Evolutionary conservation across 345 rosid species (phyloP), one percentile per base, ranked within the genome.

Genomic region (Euphorbia lathyris): DNA sequence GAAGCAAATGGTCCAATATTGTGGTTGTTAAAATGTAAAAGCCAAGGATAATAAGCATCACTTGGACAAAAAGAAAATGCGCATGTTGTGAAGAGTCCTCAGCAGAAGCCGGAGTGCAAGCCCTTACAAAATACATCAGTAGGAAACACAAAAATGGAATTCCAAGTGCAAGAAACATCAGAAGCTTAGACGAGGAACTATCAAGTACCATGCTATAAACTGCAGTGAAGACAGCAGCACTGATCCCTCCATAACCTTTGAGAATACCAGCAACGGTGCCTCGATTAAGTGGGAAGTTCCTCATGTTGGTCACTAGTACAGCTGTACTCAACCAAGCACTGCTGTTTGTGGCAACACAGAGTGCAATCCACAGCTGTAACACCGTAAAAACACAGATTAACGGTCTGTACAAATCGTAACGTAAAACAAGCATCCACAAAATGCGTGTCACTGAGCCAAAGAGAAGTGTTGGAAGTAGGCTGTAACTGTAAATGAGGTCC

Each of bases 181-280:
- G 79, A 61, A 88, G 94, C 80, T 78, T 79, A 25, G 91, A 74
- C 63, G 91, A 83, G 13, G 94, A 88, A 63, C 73, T 81, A 9
- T 72, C 71, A 38, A 88, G 88, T 71, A 88, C 58, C 58, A 77
- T 70, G 73, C 80, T 69, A 27, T 83, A 88, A 53, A 88, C 45
- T 72, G 75, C 83, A 13, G 94, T 89, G 60, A 85, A 89, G 9
- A 89, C 89, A 4, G 87, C 89, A 38, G 91, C 91, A 66, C 89
- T 81, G 38, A 89, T 81, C 13, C 91, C 94, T 5, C 79, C 78
- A 61, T 85, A 89, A 48, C 94, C 89, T 75, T 89, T 89, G 63
- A 86, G 88, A 74, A 86, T 83, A 29, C 89, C 89, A 40, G 91
- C 86, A 6, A 89, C 88, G 0, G 84, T 83, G 68, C 91, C 94